phyloP scores from a whole-genome alignment of 768 basidiomycete genomes.

The Naganishia vaughanmartiniae region DNA sequence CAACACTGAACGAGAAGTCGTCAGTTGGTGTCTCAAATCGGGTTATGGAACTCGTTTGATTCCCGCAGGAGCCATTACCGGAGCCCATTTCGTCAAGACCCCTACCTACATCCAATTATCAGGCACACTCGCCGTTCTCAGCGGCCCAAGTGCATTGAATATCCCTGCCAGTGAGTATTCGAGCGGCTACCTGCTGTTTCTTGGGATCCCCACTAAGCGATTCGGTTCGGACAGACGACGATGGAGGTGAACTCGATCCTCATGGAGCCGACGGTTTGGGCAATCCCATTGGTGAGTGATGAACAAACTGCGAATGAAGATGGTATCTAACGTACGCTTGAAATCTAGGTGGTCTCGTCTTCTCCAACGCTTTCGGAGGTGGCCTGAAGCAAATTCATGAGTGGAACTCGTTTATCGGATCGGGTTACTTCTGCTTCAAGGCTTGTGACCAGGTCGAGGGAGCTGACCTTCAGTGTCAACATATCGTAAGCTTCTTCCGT shows the following conservation, averaged over 20 bases:
- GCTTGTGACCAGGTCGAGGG: constrained; percentile 28
- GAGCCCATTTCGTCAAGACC: constrained; percentile 55
- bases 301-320: not conserved
- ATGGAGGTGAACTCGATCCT: constrained; percentile 56
- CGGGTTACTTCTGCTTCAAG: constrained; percentile 45
- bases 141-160: not conserved
- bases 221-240: constrained; percentile 54
- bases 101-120: constrained; percentile 54
- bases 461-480: constrained; percentile 51
- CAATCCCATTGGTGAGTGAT: constrained; percentile 50
- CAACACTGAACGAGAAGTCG: constrained; percentile 50
- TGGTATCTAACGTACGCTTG: no score
- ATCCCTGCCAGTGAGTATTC: constrained; percentile 46
- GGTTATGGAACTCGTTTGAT: constrained; percentile 54
- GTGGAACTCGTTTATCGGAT: constrained; percentile 42
- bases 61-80: constrained; percentile 53
- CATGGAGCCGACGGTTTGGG: constrained; percentile 56
- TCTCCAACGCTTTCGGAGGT: constrained; percentile 54
- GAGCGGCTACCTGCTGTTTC: not conserved
- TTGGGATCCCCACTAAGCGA: constrained; percentile 54
- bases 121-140: not conserved
- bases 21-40: constrained; percentile 53
- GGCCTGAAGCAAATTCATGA: constrained; percentile 51
- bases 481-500: constrained; percentile 40
- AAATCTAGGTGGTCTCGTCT: constrained; percentile 51